Base-by-base conservation (phyloP, 73 alveolate genomes). In the Symbiodinium pilosum region DNA sequence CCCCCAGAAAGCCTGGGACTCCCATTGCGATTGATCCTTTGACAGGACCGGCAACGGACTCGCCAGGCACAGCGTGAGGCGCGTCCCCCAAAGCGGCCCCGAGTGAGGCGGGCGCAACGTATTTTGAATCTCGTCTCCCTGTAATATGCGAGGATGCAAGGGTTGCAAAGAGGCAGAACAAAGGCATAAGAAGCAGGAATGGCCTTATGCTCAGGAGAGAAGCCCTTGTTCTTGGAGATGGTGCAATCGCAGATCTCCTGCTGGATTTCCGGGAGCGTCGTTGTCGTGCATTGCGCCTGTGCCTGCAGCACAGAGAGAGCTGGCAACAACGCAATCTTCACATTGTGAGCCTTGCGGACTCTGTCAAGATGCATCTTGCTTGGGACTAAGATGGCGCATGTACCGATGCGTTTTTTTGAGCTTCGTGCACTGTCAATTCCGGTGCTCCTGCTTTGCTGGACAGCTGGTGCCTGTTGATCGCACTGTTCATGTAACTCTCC, bases 21-120 rank as follows among this genome's bases (percentile, higher is more conserved):
- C 59, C 59, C 21, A 47, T 9, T 6, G 14, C 59, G 21, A 47
- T 9, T 6, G 59, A 47, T 47, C 14, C 14, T 47, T 47, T 47
- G 59, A 14, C 38, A 64, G 81, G 81, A 64, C 81, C 81, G 81
- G 38, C 81, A n/a, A 38, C 81, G 81, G 81, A 64, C 81, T 28
- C 81, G 81, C 2, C 38, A 64, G 18, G 81, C 81, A 20, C 81
- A 64, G 36, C 77, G 77, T 36, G 77, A 64, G 77, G 43, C 44
- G 34, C 93, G 75, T 2, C n/a, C n/a, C n/a, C 87, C 87, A n/a
- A 28, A 30, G 40, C 38, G 52, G 36, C 95, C 95, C 11, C 86
- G 95, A n/a, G 95, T 89, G 87, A 86, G 95, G 8, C 86, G 95
- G 73, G 95, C 95, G 47, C 95, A 89, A 21, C 95, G 95, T 34